Evolutionary conservation across 1,139 yeast genomes (phyloP), one percentile per base, ranked within the genome.

Genomic region (Suzukiozyma palmioleophila): DNA sequence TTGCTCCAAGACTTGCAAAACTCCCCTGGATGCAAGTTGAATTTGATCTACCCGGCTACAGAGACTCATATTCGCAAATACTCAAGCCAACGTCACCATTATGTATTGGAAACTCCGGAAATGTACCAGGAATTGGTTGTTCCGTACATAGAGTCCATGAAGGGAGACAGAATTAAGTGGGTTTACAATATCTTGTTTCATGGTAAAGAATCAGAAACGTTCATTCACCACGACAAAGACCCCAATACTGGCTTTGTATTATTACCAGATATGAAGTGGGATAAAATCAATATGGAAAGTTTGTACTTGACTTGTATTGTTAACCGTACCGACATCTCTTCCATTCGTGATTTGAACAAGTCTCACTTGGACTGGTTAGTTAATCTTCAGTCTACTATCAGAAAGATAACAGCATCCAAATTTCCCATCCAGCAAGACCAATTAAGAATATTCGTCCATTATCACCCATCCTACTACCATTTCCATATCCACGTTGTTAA

Each of bases 381-480:
- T 37, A 46, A 52, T 3, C 51, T 90, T 13, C 64, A 67, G 39
- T 47, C 54, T 5, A 70, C 66, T 24, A 71, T 88, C 14, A 59
- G 64, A 39, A 48, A 54, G 1, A 73, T 75, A 5, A 74, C 87
- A 1, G 59, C 76, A 1, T 66, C 67, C 30, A 69, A 69, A 25
- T 66, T 75, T 35, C 54, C 50, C 0, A 37, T 70, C 3, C 45
- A 35, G 1, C 49, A 54, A 1, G 80, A 80, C 51, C 75, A 81
- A 48, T 59, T 90, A 49, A 75, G 95, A 45, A 59, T 88, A 1
- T 90, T 84, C 55, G 73, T 89, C 38, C 97, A 89, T 58, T 89
- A 92, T 59, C 97, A 90, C 47, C 99, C 99, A 0, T 86, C 96
- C 0, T 92, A 92, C 58, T 92, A 92, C 56, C 97, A 92, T 55